Base-by-base conservation (phyloP, 495 filamentous ascomycete species). In the Clavariopsis aquatica region DNA sequence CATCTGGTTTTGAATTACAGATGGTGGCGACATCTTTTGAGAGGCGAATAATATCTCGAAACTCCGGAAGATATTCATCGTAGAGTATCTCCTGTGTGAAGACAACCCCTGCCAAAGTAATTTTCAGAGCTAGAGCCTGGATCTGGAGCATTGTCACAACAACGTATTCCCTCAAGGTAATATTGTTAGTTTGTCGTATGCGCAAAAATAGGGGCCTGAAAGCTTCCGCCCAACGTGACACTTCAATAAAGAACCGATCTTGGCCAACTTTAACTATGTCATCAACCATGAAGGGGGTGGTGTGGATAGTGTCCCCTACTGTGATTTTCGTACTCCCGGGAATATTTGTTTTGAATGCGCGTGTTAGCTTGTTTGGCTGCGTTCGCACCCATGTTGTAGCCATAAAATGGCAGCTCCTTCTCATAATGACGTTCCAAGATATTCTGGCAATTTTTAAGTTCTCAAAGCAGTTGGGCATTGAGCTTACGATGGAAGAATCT, bases 61-160 rank as follows among this genome's bases (percentile, higher is more conserved):
- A 61, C 9, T 51, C 26, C 4, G 47, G 45, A 15, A 52, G 29
- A 28, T 20, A 61, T 20, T 34, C 24, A 22, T 61, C 58, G 26
- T 61, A 61, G 3, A 61, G 47, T 17, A 38, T 24, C 58, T 61
- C 58, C 19, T 52, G 26, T 6, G 47, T 52, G 47, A 61, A 61
- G 58, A 34, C 13, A 3, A 61, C 58, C 3, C 58, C 58, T n/a
- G 45, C 58, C 2, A 61, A 17, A 1, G 58, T 61, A 10, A 61
- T 61, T 19, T 52, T 52, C 23, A 29, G 17, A 29, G 45, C 22
- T 10, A 61, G 26, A 23, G 46, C 46, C 15, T 61, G 58, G 23
- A 61, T 61, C 46, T 52, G 45, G 29, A 61, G 58, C 46, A 52
- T 61, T 47, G 46, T 52, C 34, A 28, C 58, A 31, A 47, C 31